Evolutionary conservation across 306 rosid species (phyloP).

Genomic region (Cucurbita pepo): DNA sequence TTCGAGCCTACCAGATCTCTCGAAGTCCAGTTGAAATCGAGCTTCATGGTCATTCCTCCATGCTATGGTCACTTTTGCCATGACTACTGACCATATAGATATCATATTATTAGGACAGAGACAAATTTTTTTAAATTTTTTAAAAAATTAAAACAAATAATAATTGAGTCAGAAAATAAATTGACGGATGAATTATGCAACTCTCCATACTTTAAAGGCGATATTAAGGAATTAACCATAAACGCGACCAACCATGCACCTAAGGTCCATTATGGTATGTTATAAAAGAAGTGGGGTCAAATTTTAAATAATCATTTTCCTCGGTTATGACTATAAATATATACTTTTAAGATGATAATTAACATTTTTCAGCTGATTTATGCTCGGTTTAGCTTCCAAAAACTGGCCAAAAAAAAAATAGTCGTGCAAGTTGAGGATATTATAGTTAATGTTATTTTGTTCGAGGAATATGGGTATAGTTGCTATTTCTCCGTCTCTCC

Average conservation of each 20-base stretch:
- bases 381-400: neutral
- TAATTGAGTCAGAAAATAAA: neutral
- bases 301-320: neutral
- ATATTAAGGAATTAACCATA: neutral
- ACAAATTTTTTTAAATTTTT: neutral
- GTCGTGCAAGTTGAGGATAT: slow-evolving; percentile 6
- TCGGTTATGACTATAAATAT: neutral
- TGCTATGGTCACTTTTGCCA: too few species aligned
- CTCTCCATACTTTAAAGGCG: neutral
- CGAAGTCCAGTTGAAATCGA: too few species aligned
- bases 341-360: too few species aligned
- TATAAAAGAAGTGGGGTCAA: neutral
- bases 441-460: slow-evolving; percentile 32
- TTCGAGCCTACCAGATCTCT: too few species aligned
- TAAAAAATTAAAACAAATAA: neutral
- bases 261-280: neutral
- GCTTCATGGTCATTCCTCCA: too few species aligned
- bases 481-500: neutral
- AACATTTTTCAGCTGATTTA: too few species aligned
- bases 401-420: too few species aligned
- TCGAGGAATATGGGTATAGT: too few species aligned
- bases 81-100: too few species aligned
- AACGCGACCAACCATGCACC: neutral
- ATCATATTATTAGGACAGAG: too few species aligned
- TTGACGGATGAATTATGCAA: neutral